phyloP scores from a whole-genome alignment of 129 eudicot genomes.

The Tanacetum coccineum region DNA sequence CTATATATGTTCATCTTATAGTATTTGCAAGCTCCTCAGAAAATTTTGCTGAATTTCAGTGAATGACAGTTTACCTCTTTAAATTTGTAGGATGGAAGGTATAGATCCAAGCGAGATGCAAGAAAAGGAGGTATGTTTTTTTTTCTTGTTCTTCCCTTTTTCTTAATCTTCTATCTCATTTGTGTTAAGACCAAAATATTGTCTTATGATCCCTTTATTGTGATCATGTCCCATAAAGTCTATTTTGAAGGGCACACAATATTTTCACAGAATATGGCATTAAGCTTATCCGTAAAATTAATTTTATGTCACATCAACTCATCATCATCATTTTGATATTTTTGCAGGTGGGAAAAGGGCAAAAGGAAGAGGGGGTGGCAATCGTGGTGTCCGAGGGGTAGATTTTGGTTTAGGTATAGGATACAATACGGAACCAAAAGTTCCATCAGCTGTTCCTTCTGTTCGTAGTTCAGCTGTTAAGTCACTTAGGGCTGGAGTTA shows the following conservation, averaged over 20 bases:
- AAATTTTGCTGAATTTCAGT: conserved; percentile 17
- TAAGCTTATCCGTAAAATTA: conserved; percentile 10
- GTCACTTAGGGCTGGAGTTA: conserved; percentile 80
- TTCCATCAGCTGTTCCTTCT: conserved; percentile 33
- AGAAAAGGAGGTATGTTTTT: conserved; percentile 85
- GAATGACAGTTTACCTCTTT: conserved; percentile 39
- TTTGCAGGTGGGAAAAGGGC: conserved; percentile 94
- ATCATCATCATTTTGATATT: conserved; percentile 13
- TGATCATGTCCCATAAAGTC: neutral
- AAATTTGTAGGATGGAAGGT: conserved; percentile 80
- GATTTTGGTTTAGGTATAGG: conserved; percentile 98
- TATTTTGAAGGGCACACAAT: neutral
- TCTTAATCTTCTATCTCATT: neutral
- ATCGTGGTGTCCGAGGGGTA: conserved; percentile 95
- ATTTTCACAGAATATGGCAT: neutral
- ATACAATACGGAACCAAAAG: conserved; percentile 56
- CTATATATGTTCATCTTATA: conserved; percentile 1
- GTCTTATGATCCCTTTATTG: neutral
- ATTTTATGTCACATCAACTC: neutral
- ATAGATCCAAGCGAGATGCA: conserved; percentile 95
- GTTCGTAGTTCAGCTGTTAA: conserved; percentile 67
- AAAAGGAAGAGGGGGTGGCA: conserved; percentile 87
- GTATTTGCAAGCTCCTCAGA: neutral
- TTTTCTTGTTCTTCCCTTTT: conserved; percentile 3
- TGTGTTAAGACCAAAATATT: neutral